Evolutionary conservation across 2,329 filamentous ascomycete species (phyloP), one percentile per base, ranked within the genome.

Genomic region (Alternaria consortialis): DNA sequence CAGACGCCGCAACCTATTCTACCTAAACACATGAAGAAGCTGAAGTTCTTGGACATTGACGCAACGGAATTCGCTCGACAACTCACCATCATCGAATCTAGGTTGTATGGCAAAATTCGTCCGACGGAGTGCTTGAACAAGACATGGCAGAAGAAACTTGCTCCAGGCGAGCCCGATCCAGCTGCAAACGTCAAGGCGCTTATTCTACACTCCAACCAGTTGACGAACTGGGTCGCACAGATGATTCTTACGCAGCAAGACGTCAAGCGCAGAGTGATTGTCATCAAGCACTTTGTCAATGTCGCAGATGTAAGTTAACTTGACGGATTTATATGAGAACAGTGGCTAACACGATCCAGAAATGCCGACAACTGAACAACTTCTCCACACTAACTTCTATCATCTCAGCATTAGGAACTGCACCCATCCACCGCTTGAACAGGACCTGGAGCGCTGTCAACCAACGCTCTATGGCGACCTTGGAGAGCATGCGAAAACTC

Each of bases 161-260:
- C 83, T 8, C 91, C 94, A 34, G 90, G 90, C 62, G 91, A 94
- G 64, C 87, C 90, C 6, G 93, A 97, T 72, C 92, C 94, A 34
- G 94, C 95, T 9, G 88, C 93, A 0, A 98, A 99, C 71, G 93
- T 99, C 69, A 97, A 98, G 81, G 92, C 93, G 9, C 85, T 99
- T 64, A 99, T 99, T 80, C 84, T 98, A 53, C 95, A 99, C 80
- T 98, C 95, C 0, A 99, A 99, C 74, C 94, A 98, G 79, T 89
- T 99, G 84, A 99, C 95, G 6, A 99, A 98, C 77, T 99, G 95
- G 95, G 95, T 98, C 52, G 95, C 95, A 31, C 94, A 98, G 79
- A 98, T 99, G 95, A 98, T 99, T 69, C 81, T 99, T 64, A 94
- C 91, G 0, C 95, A 99, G 79, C 87, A 90, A 71, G 95, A 99